A percentile compares a stretch with the other conserved stretches of the same genome.
Conservation (phyloP, 129 eudicot species). For the Tagetes patula region DNA sequence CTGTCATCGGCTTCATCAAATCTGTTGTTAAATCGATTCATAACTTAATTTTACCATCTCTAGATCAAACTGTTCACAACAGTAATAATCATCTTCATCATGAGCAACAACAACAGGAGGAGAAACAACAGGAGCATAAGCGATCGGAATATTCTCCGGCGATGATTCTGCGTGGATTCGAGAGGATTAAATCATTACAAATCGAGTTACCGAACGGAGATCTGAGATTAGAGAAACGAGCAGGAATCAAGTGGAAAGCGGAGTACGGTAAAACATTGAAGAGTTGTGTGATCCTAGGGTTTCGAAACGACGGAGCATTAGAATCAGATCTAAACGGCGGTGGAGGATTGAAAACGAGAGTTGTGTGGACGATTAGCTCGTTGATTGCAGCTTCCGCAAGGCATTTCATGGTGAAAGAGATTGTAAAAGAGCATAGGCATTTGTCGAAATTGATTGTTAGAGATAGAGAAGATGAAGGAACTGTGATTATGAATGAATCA, state of each 20-base stretch:
- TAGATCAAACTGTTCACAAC: neutral
- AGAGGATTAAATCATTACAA: conserved; percentile 36
- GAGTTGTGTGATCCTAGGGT: conserved; percentile 53
- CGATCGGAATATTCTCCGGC: conserved; percentile 43
- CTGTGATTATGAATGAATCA: conserved; percentile 36
- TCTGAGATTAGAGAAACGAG: conserved; percentile 50
- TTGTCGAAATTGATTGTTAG: conserved; percentile 31
- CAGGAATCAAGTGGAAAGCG: conserved; percentile 49
- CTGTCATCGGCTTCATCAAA: conserved; percentile 40
- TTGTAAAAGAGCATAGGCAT: conserved; percentile 32
- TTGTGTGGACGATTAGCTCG: conserved; percentile 66
- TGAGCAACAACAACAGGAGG: no score
- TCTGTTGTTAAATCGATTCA: conserved; percentile 44
- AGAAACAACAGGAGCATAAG: no score
- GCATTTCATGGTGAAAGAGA: conserved; percentile 55
- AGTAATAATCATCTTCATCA: neutral
- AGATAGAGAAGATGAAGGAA: conserved; percentile 54
- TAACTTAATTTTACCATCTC: conserved; percentile 34
- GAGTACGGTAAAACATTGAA: conserved; percentile 47
- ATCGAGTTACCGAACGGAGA: conserved; percentile 60
- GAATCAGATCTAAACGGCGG: conserved; percentile 41
- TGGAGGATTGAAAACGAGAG: conserved; percentile 58
- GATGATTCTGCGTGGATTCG: conserved; percentile 44
- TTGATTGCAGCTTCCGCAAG: conserved; percentile 61
- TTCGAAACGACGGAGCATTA: conserved; percentile 34